Base-by-base conservation (phyloP, 371 early-diverging fungal species). In the Blakeslea trispora region DNA sequence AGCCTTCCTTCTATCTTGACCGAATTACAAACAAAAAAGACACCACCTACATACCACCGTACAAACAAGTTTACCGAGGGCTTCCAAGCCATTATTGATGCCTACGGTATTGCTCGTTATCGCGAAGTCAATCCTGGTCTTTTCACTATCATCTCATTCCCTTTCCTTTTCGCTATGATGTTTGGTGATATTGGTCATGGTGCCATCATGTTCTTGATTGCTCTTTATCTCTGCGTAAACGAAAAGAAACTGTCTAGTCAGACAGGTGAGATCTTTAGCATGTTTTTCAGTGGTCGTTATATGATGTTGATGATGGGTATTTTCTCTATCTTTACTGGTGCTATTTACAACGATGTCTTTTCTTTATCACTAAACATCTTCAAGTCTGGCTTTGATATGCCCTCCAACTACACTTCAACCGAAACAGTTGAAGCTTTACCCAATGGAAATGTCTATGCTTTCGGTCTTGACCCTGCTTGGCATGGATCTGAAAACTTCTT, bases 121-220 rank as follows among this genome's bases (percentile, higher is more conserved):
- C 87, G 94, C 55, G 99, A 99, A 81, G 97, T 99, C 66, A 99
- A 99, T 74, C 99, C 99, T 32, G 99, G 97, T 32, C 85, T 99
- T 37, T 99, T 99, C 68, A 96, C 97, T 0, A 75, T 95, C 23
- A 93, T 99, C 43, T 95, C 98, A 0, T 99, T 99, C 86, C 99
- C 99, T 17, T 99, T 99, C 77, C 70, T 99, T 53, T 99, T 99
- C 81, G 99, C 99, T 39, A 90, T 98, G 56, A 99, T 99, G 99
- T 99, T 99, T 87, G 99, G 99, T 57, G 99, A 99, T 81, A 84
- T 99, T 43, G 99, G 99, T 24, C 99, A 99, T 67, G 99, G 99
- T 19, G 66, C 95, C 51, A 60, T 99, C 47, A 84, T 98, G 75
- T 69, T 94, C 8, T 63, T 91, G 19, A 65, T 83, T 53, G 95